Percentiles rank a stretch among this genome's conserved stretches.
Conservation (phyloP, 371 early-diverging fungal species). For the Mortierella sp. region DNA sequence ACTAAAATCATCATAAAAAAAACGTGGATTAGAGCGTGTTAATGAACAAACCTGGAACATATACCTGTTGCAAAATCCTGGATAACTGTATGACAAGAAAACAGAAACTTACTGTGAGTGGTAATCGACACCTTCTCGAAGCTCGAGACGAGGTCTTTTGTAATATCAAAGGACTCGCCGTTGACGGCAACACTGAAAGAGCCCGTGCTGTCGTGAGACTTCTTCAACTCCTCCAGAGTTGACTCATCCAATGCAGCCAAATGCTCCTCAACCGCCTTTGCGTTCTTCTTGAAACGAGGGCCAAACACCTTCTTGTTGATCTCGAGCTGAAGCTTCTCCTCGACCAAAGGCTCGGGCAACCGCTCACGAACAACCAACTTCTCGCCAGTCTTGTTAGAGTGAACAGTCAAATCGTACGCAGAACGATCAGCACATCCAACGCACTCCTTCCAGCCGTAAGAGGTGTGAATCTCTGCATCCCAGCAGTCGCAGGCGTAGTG, state of each 20-base stretch:
- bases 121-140: slow-evolving; percentile 80
- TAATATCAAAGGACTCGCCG: slow-evolving; percentile 78
- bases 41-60: too few relatives aligned
- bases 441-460: slow-evolving; percentile 99
- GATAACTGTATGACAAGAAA: background rate
- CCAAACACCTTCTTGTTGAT: slow-evolving; percentile 96
- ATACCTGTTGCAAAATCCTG: background rate
- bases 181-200: slow-evolving; percentile 67
- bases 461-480: slow-evolving; percentile 97
- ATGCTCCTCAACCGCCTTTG: slow-evolving; percentile 88
- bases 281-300: slow-evolving; percentile 91
- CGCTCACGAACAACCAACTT: slow-evolving; percentile 94
- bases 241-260: slow-evolving; percentile 73
- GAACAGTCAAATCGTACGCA: slow-evolving; percentile 97
- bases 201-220: slow-evolving; percentile 66
- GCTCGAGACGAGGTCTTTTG: slow-evolving; percentile 78
- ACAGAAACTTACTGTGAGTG: slow-evolving; percentile 71
- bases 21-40: background rate
- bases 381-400: slow-evolving; percentile 91
- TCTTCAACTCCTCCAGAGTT: slow-evolving; percentile 69
- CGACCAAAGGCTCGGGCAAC: slow-evolving; percentile 86
- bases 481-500: slow-evolving; percentile 99
- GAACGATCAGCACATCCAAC: slow-evolving; percentile 99
- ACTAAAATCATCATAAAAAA: slow-evolving; percentile 59
- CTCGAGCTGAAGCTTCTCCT: slow-evolving; percentile 84